phyloP scores from a whole-genome alignment of 2,329 filamentous ascomycete genomes.

The Colletotrichum ledebouriae region DNA sequence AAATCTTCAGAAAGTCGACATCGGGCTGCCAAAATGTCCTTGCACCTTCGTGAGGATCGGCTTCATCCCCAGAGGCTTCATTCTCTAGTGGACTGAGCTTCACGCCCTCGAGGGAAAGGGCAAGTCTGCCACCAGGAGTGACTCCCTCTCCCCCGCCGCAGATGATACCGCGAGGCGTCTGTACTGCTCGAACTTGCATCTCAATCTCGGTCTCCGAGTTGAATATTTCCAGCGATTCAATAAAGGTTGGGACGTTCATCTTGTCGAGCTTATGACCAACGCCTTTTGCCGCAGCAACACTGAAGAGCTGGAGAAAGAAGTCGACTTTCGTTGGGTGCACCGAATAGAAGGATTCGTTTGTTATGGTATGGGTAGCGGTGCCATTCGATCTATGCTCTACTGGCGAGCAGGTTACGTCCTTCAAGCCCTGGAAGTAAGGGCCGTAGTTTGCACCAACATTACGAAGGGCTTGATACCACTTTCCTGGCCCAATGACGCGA shows the following conservation, averaged over 20 bases:
- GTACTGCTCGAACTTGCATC: slow-evolving; percentile 16
- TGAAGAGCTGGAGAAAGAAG: slow-evolving; percentile 34
- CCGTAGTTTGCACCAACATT: slow-evolving; percentile 36
- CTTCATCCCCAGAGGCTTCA: not conserved
- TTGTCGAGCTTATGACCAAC: slow-evolving; percentile 21
- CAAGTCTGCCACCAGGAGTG: not conserved
- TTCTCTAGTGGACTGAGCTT: slow-evolving; percentile 24
- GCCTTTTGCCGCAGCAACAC: slow-evolving; percentile 22
- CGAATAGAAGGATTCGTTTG: not conserved
- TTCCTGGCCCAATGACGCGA: slow-evolving; percentile 41
- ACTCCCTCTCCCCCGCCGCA: slow-evolving; percentile 12
- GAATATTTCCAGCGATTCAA: slow-evolving; percentile 7
- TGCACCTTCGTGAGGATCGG: slow-evolving; percentile 24
- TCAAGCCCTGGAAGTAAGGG: slow-evolving; percentile 26
- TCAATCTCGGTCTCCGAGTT: not conserved
- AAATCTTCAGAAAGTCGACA: slow-evolving; percentile 14
- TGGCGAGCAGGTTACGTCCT: slow-evolving; percentile 24
- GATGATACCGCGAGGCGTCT: slow-evolving; percentile 15
- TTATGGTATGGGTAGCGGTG: slow-evolving; percentile 8
- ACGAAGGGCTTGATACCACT: slow-evolving; percentile 29
- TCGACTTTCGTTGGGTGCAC: slow-evolving; percentile 21
- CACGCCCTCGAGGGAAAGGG: slow-evolving; percentile 8
- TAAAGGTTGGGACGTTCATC: slow-evolving; percentile 34
- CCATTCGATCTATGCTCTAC: not conserved
- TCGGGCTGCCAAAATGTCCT: slow-evolving; percentile 30